Conservation (phyloP, 257 asterid species). For the Jaltomata sinuosa region DNA sequence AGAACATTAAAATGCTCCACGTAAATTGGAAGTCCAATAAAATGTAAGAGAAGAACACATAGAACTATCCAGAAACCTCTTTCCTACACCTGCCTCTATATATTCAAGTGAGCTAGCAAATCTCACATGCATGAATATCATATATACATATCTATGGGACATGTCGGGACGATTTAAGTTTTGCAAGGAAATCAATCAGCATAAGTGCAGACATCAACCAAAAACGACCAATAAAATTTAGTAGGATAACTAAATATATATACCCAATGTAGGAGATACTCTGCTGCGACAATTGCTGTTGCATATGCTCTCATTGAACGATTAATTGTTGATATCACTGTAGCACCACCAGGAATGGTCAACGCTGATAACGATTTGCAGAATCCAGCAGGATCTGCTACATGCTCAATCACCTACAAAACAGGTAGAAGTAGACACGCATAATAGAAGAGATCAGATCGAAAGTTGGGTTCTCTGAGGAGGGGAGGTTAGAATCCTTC, state of each 20-base stretch:
- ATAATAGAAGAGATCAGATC: neutral
- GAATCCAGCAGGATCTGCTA: constrained; percentile 79
- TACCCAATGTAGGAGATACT: constrained; percentile 82
- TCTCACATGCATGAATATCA: neutral
- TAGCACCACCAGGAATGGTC: constrained; percentile 62
- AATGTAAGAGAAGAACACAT: neutral
- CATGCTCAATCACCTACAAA: constrained; percentile 90
- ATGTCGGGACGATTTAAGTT: neutral
- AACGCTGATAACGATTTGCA: constrained; percentile 83
- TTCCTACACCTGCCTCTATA: neutral
- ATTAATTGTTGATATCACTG: constrained; percentile 76
- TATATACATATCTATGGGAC: neutral
- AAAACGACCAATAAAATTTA: neutral
- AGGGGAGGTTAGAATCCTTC: neutral
- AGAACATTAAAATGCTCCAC: neutral
- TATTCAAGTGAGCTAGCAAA: neutral
- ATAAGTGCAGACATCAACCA: neutral
- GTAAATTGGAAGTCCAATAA: neutral
- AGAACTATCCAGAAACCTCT: neutral
- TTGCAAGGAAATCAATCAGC: neutral
- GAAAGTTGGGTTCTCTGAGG: neutral
- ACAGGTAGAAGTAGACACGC: neutral
- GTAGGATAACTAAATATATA: constrained; percentile 1
- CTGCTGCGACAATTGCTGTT: constrained; percentile 66
- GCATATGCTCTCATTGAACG: constrained; percentile 97